Evolutionary conservation across 1,284 basidiomycete genomes (phyloP).

Genomic region (Marasmius sp.): DNA sequence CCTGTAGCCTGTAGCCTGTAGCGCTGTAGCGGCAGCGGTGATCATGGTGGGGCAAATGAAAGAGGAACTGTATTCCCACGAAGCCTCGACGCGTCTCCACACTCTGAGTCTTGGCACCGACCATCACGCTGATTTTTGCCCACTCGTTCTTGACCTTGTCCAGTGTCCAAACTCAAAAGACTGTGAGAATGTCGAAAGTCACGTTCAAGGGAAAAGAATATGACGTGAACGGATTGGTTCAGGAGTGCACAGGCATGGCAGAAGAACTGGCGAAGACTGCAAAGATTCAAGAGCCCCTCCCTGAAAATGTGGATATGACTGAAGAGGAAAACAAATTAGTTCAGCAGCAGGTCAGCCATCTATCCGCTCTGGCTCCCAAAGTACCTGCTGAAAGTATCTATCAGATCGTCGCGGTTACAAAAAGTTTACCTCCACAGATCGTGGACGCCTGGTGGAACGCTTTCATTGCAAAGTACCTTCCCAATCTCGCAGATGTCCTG

Average conservation of each 20-base stretch:
- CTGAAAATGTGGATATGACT: background rate
- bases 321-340: background rate
- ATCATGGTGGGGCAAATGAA: too few relatives aligned
- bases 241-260: background rate
- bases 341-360: background rate
- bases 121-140: too few relatives aligned
- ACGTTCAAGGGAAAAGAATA: background rate
- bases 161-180: too few relatives aligned
- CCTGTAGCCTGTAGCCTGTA: too few relatives aligned
- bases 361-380: background rate
- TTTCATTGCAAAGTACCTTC: slow-evolving; percentile 21
- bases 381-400: background rate
- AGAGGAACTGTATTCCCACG: too few relatives aligned
- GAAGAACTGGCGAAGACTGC: background rate
- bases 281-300: background rate
- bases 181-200: background rate
- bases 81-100: too few relatives aligned
- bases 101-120: too few relatives aligned
- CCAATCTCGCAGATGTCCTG: slow-evolving; percentile 13
- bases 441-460: slow-evolving; percentile 8
- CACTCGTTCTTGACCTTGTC: too few relatives aligned
- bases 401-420: background rate
- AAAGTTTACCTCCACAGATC: background rate
- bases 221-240: background rate
- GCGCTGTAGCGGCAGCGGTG: too few relatives aligned